Conservation (phyloP, 441 rosid species). For the Mallotus repandus region DNA sequence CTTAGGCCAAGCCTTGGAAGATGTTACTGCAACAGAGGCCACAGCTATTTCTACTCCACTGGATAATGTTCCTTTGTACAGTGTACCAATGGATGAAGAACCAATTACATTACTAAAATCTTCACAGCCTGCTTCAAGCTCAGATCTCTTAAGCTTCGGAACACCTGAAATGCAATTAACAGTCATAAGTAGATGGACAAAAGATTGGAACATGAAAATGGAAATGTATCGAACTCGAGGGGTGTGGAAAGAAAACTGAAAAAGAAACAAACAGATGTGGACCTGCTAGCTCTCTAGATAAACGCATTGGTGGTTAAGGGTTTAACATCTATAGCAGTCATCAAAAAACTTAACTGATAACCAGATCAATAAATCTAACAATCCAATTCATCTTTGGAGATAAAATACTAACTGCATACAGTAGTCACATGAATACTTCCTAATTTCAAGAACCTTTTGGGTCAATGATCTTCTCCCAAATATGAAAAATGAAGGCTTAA, state of each 20-base stretch:
- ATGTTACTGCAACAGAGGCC: constrained; percentile 48
- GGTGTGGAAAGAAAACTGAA: constrained; percentile 19
- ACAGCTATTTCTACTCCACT: constrained; percentile 94
- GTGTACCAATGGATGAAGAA: constrained; percentile 58
- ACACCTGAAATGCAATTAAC: constrained; percentile 50
- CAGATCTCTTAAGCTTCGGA: constrained; percentile 78
- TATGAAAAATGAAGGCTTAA: neutral
- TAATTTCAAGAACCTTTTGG: too few species aligned
- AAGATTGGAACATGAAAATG: neutral
- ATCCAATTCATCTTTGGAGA: constrained; percentile 2
- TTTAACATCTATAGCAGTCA: neutral
- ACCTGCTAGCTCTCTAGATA: neutral
- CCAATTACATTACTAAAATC: constrained; percentile 97
- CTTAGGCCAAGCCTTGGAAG: constrained; percentile 66
- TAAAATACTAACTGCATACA: neutral
- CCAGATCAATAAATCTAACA: neutral
- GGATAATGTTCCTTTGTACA: constrained; percentile 88
- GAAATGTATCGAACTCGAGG: constrained; percentile 32
- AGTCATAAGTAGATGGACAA: constrained; percentile 11
- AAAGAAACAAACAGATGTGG: neutral
- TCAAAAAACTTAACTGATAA: neutral
- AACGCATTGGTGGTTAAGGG: neutral
- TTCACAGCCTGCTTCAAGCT: constrained; percentile 93
- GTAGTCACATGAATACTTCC: neutral
- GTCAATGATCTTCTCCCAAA: neutral